These are phyloP conservation scores for Cladophialophora exuberans DNA, from an alignment of 2,329 filamentous ascomycete genomes.

Conservation along the genomic window DNA sequence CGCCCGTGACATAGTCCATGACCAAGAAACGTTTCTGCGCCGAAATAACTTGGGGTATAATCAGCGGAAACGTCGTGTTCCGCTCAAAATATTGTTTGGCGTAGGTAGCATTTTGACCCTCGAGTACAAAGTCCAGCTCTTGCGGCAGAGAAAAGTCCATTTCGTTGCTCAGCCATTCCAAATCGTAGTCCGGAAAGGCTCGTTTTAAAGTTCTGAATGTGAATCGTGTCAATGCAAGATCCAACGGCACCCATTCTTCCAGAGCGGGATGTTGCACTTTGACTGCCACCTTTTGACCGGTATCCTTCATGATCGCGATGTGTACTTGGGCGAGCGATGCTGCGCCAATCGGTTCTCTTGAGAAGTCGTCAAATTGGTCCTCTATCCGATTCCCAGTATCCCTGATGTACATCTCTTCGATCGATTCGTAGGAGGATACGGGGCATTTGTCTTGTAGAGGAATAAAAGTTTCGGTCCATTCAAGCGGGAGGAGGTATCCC, in stretches of 20 bases:
- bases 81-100: slow-evolving; percentile 80
- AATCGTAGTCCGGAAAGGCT: slow-evolving; percentile 96
- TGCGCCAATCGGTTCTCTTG: slow-evolving; percentile 79
- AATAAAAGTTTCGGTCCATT: slow-evolving; percentile 96
- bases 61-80: slow-evolving; percentile 73
- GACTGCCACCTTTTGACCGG: slow-evolving; percentile 85
- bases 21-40: slow-evolving; percentile 86
- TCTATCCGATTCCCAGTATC: slow-evolving; percentile 80
- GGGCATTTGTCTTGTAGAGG: slow-evolving; percentile 95
- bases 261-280: slow-evolving; percentile 93
- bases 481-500: slow-evolving; percentile 87
- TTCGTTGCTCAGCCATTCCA: slow-evolving; percentile 92
- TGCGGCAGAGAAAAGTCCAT: slow-evolving; percentile 90
- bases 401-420: slow-evolving; percentile 79
- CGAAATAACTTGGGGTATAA: slow-evolving; percentile 90
- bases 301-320: slow-evolving; percentile 78
- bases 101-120: slow-evolving; percentile 80
- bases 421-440: slow-evolving; percentile 83
- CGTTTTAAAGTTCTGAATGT: slow-evolving; percentile 87
- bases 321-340: slow-evolving; percentile 96
- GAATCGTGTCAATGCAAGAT: slow-evolving; percentile 82
- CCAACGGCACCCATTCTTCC: slow-evolving; percentile 86
- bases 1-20: slow-evolving; percentile 90
- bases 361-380: slow-evolving; percentile 86
- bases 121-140: slow-evolving; percentile 85